These are phyloP conservation scores for Claviceps lovelessii DNA, from an alignment of 2,329 filamentous ascomycete species.

Conservation along the genomic window DNA sequence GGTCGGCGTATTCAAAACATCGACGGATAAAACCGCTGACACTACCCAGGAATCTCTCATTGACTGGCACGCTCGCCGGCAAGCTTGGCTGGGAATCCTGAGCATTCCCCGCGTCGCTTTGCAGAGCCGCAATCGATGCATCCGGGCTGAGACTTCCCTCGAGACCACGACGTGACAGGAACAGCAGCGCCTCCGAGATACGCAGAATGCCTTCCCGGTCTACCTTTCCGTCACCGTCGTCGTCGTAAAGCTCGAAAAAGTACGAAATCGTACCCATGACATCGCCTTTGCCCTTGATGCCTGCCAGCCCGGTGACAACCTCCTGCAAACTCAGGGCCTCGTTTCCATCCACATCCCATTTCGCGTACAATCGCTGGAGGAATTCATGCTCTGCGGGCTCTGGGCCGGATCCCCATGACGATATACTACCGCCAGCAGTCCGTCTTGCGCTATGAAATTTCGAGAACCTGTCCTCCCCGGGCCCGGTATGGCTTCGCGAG, in stretches of 20 bases:
- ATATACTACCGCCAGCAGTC: constrained; percentile 24
- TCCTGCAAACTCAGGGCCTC: constrained; percentile 78
- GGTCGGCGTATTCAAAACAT: constrained; percentile 96
- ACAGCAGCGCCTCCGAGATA: constrained; percentile 87
- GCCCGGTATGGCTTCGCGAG: constrained; percentile 31
- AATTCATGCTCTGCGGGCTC: constrained; percentile 89
- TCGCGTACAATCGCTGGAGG: constrained; percentile 69
- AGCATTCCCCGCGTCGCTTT: constrained; percentile 18
- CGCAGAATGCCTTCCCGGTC: constrained; percentile 88
- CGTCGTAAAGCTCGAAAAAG: constrained; percentile 95
- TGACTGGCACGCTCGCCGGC: constrained; percentile 45
- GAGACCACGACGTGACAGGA: constrained; percentile 77
- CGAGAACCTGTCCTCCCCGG: constrained; percentile 40
- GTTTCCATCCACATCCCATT: constrained; percentile 70
- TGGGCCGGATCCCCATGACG: constrained; percentile 41
- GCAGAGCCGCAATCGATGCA: constrained; percentile 40
- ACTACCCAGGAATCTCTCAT: constrained; percentile 81
- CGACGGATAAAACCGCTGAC: constrained; percentile 91
- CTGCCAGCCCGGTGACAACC: constrained; percentile 77
- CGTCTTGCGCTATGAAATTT: constrained; percentile 46
- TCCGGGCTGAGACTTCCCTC: constrained; percentile 59
- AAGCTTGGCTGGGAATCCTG: constrained; percentile 24
- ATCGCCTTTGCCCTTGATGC: constrained; percentile 83
- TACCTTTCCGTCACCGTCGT: constrained; percentile 78
- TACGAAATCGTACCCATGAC: constrained; percentile 98